Conservation (phyloP, 179 eudicot genomes). For the Nepenthes alata region DNA sequence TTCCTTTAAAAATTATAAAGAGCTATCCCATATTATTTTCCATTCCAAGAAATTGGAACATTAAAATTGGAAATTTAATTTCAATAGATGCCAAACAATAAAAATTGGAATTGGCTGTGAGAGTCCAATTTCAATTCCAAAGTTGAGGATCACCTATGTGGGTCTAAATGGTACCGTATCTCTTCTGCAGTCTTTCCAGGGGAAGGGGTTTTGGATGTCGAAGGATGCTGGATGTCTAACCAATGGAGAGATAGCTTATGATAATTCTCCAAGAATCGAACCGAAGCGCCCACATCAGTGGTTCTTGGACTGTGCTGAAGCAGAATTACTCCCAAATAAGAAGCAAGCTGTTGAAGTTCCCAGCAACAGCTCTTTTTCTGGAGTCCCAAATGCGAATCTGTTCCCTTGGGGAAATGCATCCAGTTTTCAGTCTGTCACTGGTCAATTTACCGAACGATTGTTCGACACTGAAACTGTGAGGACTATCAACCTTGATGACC, state of each 20-base stretch:
- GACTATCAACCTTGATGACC: slow-evolving; percentile 26
- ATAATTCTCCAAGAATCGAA: slow-evolving; percentile 34
- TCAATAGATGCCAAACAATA: too few species aligned
- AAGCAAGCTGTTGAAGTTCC: slow-evolving; percentile 51
- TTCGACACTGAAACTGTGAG: slow-evolving; percentile 27
- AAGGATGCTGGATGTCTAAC: slow-evolving; percentile 32
- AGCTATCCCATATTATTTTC: too few species aligned
- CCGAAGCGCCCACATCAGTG: slow-evolving; percentile 62
- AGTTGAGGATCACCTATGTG: too few species aligned
- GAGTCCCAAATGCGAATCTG: slow-evolving; percentile 23
- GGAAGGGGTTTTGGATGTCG: slow-evolving; percentile 41
- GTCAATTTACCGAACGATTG: slow-evolving; percentile 26
- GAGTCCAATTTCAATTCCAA: too few species aligned
- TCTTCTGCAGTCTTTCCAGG: slow-evolving; percentile 38
- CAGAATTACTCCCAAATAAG: slow-evolving; percentile 45
- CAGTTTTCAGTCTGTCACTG: slow-evolving; percentile 22
- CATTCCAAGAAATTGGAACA: too few species aligned
- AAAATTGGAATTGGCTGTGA: too few species aligned
- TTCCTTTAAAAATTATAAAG: too few species aligned
- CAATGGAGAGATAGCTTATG: slow-evolving; percentile 39
- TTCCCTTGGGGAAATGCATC: slow-evolving; percentile 36
- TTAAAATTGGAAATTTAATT: too few species aligned
- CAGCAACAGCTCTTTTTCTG: slow-evolving; percentile 25
- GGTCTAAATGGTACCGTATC: too few species aligned
- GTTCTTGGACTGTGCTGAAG: slow-evolving; percentile 44